These are phyloP conservation scores for Mycena alexandri DNA, from an alignment of 768 basidiomycete species.

Conservation along the genomic window DNA sequence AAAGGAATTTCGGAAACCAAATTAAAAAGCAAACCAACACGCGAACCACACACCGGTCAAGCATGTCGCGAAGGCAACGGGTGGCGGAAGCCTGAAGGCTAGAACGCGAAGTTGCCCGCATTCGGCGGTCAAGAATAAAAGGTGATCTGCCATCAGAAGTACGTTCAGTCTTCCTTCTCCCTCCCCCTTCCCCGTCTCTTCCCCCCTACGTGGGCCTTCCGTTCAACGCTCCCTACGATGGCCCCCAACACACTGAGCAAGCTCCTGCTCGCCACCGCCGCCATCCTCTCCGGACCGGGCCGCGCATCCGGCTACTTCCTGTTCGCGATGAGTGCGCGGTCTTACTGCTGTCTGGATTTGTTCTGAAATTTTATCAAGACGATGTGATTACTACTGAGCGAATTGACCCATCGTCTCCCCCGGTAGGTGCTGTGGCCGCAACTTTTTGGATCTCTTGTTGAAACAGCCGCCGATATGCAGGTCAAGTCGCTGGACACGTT, in stretches of 20 bases:
- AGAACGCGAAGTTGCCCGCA: constrained; percentile 5
- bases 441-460: neutral
- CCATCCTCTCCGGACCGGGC: constrained; percentile 34
- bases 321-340: constrained; percentile 29
- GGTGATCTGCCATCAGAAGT: neutral
- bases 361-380: constrained; percentile 42
- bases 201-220: constrained; percentile 25
- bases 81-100: neutral
- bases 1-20: neutral
- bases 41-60: too few relatives aligned
- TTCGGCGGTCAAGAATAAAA: constrained; percentile 13
- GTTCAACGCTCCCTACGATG: constrained; percentile 33
- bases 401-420: constrained; percentile 64
- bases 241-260: constrained; percentile 30
- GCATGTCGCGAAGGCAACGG: constrained; percentile 11
- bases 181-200: constrained; percentile 13
- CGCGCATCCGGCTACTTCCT: constrained; percentile 35
- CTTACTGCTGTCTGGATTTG: neutral
- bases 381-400: constrained; percentile 62
- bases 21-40: too few relatives aligned
- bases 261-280: constrained; percentile 33
- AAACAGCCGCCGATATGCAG: constrained; percentile 28
- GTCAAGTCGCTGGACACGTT: constrained; percentile 59
- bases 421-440: constrained; percentile 11
- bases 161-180: constrained; percentile 14